These are phyloP conservation scores for Populus trichocarpa DNA, from an alignment of 441 rosid genomes.

Conservation along the genomic window DNA sequence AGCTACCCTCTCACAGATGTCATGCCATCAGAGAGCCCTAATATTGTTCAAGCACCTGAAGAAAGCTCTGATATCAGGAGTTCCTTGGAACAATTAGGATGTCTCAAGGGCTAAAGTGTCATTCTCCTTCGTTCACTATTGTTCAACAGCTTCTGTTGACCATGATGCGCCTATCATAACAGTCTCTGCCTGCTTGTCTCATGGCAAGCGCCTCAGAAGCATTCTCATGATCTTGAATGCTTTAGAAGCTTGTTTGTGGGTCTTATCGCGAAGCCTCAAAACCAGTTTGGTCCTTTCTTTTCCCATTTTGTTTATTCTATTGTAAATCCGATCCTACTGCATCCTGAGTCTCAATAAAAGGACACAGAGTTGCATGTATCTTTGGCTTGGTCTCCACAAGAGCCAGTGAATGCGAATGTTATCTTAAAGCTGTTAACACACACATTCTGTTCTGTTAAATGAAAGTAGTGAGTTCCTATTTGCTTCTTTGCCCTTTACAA, in stretches of 20 bases:
- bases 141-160: neutral
- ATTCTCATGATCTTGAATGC: neutral
- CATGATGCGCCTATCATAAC: neutral
- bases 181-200: neutral
- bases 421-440: neutral
- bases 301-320: constrained; percentile 4
- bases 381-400: neutral
- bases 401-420: neutral
- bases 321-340: neutral
- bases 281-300: neutral
- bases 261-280: neutral
- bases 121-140: neutral
- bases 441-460: too few relatives aligned
- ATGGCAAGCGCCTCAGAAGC: neutral
- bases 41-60: constrained; percentile 48
- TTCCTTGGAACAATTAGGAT: constrained; percentile 56
- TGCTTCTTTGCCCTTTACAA: too few relatives aligned
- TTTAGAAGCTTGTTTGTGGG: neutral
- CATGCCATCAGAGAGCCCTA: constrained; percentile 62
- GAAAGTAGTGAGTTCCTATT: too few relatives aligned
- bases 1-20: constrained; percentile 87
- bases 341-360: neutral
- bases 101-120: constrained; percentile 40
- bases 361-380: neutral
- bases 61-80: constrained; percentile 43